These are phyloP conservation scores for Cyclospora cayetanensis DNA, from an alignment of 169 alveolate species.

Conservation along the genomic window DNA sequence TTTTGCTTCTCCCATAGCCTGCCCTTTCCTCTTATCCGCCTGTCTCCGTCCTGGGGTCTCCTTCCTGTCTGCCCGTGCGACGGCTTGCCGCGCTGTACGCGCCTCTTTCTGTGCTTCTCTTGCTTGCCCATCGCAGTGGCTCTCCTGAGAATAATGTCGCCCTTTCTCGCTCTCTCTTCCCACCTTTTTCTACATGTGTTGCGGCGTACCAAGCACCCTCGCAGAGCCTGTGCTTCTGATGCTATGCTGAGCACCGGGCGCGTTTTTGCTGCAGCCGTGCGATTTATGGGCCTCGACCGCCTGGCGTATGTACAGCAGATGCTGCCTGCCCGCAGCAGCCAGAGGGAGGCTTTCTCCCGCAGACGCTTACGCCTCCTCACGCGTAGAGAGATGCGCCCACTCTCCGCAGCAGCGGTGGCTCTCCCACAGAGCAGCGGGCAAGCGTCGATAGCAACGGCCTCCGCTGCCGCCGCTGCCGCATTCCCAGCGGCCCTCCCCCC, in stretches of 20 bases:
- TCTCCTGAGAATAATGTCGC: too few relatives aligned
- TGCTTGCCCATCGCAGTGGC: too few relatives aligned
- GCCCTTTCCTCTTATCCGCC: too few relatives aligned
- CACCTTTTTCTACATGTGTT: neutral
- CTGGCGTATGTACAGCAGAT: slow-evolving; percentile 46
- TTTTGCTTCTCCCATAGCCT: too few relatives aligned
- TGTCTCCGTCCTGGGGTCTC: too few relatives aligned
- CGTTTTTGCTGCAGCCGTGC: slow-evolving; percentile 48
- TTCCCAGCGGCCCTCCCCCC: neutral
- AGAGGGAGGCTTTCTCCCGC: slow-evolving; percentile 17
- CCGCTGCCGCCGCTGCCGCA: neutral
- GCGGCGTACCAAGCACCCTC: too few relatives aligned
- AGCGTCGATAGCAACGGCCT: slow-evolving; percentile 5
- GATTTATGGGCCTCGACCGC: slow-evolving; percentile 56
- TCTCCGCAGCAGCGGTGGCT: neutral
- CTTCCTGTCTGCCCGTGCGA: too few relatives aligned
- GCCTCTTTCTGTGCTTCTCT: too few relatives aligned
- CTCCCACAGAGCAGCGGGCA: neutral
- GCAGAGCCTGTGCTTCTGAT: neutral
- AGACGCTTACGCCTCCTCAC: slow-evolving; percentile 13
- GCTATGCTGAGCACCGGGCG: neutral
- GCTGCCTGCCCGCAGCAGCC: slow-evolving; percentile 21
- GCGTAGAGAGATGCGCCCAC: neutral
- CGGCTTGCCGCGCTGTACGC: too few relatives aligned
- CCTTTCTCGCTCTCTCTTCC: too few relatives aligned